Base-by-base conservation (phyloP, 495 filamentous ascomycete species). In the Stereocaulon alpinum region DNA sequence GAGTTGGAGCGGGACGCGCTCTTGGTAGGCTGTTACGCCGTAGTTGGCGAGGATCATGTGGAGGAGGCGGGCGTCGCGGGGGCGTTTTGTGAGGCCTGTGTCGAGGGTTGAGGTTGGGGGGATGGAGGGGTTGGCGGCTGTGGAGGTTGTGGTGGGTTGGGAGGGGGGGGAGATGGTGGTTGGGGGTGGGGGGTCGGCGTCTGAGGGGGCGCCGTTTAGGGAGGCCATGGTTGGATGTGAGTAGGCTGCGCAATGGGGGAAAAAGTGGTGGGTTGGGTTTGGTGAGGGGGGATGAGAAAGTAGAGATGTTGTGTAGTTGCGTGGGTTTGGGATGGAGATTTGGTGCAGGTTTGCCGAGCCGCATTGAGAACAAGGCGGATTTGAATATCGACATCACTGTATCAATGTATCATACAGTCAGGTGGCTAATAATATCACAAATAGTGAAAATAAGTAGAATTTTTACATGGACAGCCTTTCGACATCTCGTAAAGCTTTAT, bases 1-100 rank as follows among this genome's bases (percentile, higher is more conserved):
- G 43, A 98, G 86, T 64, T 95, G 88, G 3, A 96, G 81, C 0
- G 93, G 92, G 2, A 98, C 91, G 60, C 93, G 89, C 67, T 90
- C 88, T 74, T 96, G 89, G 78, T 94, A 98, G 30, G 86, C 78
- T 14, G 85, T 87, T 4, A 96, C 90, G 65, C 92, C 91, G 52
- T 93, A 85, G 2, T 84, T 85, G 53, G 88, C 83, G 41, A 98
- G 87, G 48, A 97, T 81, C 60, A 96, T 85, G 71, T 98, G 92
- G 64, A 98, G 82, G 34, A 93, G 82, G 51, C 91, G 86, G 17
- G 91, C 86, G 71, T 98, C 92, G 66, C 92, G 88, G 9, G 93
- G 93, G 2, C 90, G 88, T 42, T 86, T 84, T 30, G 82, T 77
- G 43, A 80, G 73, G 20, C 85, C 83, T 53, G 69, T 72, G 66